Conservation (phyloP, 2,329 filamentous ascomycete genomes). For the Fusarium zealandicum region DNA sequence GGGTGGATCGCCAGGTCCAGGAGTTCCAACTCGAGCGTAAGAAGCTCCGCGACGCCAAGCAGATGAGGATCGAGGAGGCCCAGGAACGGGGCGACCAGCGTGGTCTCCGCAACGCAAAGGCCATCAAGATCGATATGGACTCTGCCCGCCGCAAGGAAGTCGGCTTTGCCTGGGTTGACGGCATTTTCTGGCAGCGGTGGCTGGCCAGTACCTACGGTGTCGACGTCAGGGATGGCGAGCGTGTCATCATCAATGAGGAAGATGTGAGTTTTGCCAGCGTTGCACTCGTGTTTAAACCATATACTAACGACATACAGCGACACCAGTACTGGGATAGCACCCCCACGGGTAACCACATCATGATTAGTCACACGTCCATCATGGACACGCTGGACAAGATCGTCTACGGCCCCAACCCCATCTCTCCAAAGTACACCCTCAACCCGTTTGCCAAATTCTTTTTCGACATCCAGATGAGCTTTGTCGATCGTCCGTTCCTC, state of each 20-base stretch:
- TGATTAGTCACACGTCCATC: conserved; percentile 87
- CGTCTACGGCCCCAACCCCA: conserved; percentile 71
- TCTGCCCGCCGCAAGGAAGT: conserved; percentile 87
- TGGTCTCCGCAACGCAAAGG: conserved; percentile 85
- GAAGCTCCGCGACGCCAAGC: conserved; percentile 92
- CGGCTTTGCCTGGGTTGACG: conserved; percentile 96
- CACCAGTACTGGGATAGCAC: conserved; percentile 95
- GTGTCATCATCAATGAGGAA: conserved; percentile 96
- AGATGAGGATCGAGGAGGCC: conserved; percentile 93
- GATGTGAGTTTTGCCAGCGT: conserved; percentile 71
- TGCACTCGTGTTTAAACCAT: no score
- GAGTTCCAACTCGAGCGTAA: conserved; percentile 92
- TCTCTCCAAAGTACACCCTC: conserved; percentile 80
- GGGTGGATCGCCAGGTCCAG: conserved; percentile 96
- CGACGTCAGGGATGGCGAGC: conserved; percentile 84
- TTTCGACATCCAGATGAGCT: conserved; percentile 67
- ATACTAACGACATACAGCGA: conserved; percentile 65
- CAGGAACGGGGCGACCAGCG: conserved; percentile 92
- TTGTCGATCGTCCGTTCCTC: conserved; percentile 66
- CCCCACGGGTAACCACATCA: conserved; percentile 86
- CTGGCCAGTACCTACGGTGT: conserved; percentile 94
- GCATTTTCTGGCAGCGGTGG: conserved; percentile 97
- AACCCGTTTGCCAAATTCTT: conserved; percentile 75
- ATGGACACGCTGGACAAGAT: conserved; percentile 83
- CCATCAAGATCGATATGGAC: conserved; percentile 89